Conservation (phyloP, 2,329 filamentous ascomycete genomes). For the Arthrinium phaeospermum region DNA sequence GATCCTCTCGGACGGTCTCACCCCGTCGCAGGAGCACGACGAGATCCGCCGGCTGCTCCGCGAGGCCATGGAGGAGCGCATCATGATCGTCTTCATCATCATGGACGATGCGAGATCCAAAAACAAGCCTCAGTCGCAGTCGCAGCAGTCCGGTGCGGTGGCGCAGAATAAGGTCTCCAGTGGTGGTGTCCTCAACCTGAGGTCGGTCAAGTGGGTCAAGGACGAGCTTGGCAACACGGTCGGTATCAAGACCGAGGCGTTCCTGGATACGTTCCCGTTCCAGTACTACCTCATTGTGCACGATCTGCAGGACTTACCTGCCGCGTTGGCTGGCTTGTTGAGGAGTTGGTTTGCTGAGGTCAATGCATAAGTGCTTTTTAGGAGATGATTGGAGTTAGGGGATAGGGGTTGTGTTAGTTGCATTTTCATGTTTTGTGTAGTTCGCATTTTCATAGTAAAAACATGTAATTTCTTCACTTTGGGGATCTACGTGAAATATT, state of each 20-base stretch:
- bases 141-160: background rate
- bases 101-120: conserved; percentile 70
- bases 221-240: conserved; percentile 60
- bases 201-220: conserved; percentile 81
- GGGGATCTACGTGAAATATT: background rate
- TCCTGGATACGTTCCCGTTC: conserved; percentile 96
- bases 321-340: conserved; percentile 83
- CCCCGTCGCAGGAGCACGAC: conserved; percentile 80
- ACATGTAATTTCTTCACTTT: background rate
- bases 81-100: conserved; percentile 98
- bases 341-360: conserved; percentile 94
- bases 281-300: conserved; percentile 95
- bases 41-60: conserved; percentile 81
- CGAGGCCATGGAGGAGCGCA: conserved; percentile 87
- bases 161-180: conserved; percentile 33
- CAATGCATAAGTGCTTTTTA: conserved; percentile 40
- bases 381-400: background rate
- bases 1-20: conserved; percentile 92
- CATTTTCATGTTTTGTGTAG: background rate
- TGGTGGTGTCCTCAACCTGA: conserved; percentile 81
- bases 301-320: conserved; percentile 88
- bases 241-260: conserved; percentile 81
- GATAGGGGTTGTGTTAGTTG: background rate
- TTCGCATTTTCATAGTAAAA: background rate
- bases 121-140: background rate